Evolutionary conservation across 2,329 filamentous ascomycete species (phyloP).

Genomic region (Metarhizium brunneum): DNA sequence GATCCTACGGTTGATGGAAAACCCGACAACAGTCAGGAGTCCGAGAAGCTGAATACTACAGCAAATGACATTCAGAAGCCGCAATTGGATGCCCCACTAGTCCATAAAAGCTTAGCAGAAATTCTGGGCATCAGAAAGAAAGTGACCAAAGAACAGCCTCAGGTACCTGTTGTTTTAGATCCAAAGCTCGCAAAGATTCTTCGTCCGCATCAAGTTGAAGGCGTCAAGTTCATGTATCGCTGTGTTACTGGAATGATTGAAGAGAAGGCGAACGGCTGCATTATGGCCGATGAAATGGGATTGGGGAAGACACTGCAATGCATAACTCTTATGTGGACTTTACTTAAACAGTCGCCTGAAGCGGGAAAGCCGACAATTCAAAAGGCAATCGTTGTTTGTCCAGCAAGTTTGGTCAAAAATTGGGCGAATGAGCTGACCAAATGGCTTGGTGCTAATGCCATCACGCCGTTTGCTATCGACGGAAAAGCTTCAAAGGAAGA

Average conservation of each 20-base stretch:
- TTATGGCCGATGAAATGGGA: slow-evolving; percentile 99
- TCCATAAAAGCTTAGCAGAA: slow-evolving; percentile 92
- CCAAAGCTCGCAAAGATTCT: slow-evolving; percentile 81
- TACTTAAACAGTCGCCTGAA: slow-evolving; percentile 90
- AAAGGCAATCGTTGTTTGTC: slow-evolving; percentile 94
- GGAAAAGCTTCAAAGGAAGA: slow-evolving; percentile 95
- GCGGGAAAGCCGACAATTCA: slow-evolving; percentile 91
- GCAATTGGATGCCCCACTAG: slow-evolving; percentile 66
- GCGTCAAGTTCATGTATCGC: slow-evolving; percentile 93
- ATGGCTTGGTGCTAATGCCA: slow-evolving; percentile 88
- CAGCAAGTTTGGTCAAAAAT: slow-evolving; percentile 91
- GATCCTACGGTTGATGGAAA: slow-evolving; percentile 91
- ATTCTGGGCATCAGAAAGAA: slow-evolving; percentile 92
- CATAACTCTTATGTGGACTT: slow-evolving; percentile 92
- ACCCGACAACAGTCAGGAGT: slow-evolving; percentile 36
- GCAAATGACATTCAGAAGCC: slow-evolving; percentile 25
- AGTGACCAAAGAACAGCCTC: slow-evolving; percentile 68
- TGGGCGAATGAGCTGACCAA: slow-evolving; percentile 97
- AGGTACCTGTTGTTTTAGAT: slow-evolving; percentile 96
- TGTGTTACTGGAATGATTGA: slow-evolving; percentile 96
- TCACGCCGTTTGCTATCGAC: slow-evolving; percentile 90
- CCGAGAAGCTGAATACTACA: slow-evolving; percentile 22
- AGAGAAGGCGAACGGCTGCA: slow-evolving; percentile 87
- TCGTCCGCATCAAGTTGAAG: slow-evolving; percentile 93
- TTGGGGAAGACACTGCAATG: slow-evolving; percentile 96